Conservation (phyloP, 495 filamentous ascomycete species). For the Melanomma pulvis-pyrius region DNA sequence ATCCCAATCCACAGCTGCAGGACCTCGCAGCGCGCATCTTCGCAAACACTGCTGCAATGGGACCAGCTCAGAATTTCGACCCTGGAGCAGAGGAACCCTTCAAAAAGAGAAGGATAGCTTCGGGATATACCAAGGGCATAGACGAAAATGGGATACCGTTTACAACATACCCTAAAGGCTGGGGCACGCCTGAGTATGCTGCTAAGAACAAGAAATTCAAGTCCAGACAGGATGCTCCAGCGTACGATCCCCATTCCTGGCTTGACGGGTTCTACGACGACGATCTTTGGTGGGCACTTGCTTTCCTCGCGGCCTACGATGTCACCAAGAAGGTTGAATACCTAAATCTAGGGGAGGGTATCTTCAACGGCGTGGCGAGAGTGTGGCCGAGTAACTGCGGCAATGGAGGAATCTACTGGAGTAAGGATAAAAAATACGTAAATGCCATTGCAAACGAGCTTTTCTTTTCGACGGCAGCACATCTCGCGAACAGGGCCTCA, state of each 20-base stretch:
- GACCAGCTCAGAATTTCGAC: conserved; percentile 42
- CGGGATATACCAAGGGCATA: conserved; percentile 15
- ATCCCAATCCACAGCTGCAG: conserved; percentile 35
- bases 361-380: conserved; percentile 60
- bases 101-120: neutral
- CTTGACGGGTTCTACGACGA: conserved; percentile 47
- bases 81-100: conserved; percentile 20
- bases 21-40: conserved; percentile 41
- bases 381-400: conserved; percentile 53
- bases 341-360: conserved; percentile 54
- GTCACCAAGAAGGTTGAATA: conserved; percentile 38
- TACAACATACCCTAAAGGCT: conserved; percentile 10
- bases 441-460: conserved; percentile 79
- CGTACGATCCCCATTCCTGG: conserved; percentile 30
- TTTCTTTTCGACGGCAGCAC: conserved; percentile 68
- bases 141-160: conserved; percentile 2
- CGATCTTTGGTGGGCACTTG: conserved; percentile 46
- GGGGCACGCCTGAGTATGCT: conserved; percentile 3
- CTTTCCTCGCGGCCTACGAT: conserved; percentile 43
- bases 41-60: conserved; percentile 44
- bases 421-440: conserved; percentile 60
- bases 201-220: neutral
- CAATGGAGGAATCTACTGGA: conserved; percentile 66
- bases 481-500: conserved; percentile 66
- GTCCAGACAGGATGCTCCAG: neutral